Evolutionary conservation across 257 asterid species (phyloP), one percentile per base, ranked within the genome.

Genomic region (Fraxinus americana): DNA sequence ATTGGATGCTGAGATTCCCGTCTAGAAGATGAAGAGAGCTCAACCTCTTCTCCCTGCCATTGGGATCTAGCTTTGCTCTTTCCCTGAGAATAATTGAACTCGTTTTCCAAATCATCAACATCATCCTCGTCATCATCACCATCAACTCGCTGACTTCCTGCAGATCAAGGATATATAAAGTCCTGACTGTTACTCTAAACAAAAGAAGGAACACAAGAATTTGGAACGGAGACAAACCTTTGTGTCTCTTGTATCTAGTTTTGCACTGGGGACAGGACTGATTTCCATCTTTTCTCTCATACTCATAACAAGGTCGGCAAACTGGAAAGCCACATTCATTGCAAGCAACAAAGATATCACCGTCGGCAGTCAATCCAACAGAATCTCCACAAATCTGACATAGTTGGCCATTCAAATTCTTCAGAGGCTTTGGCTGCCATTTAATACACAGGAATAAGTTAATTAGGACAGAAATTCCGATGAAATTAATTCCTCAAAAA

Each of bases 271-370:
- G 97, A 73, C 97, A 91, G 1, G 88, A 74, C 81, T 90, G 94
- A 75, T 84, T 90, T 75, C 94, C 97, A 79, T 91, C 97, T 90
- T 87, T 91, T 10, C 97, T 82, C 80, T 90, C 97, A 38, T 91
- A 91, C 83, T 91, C 97, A 74, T 91, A 91, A 81, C 97, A 91
- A 83, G 92, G 87, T 75, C 94, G 90, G 85, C 97, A 91, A 63
- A 90, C 97, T 27, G 97, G 97, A 87, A 90, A 91, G 59, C 88
- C 97, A 77, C 97, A 91, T 81, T 91, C 97, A 68, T 91, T 87
- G 81, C 97, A 91, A 76, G 97, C 97, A 78, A 91, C 92, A 81
- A 91, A 91, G 21, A 85, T 39, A 68, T 91, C 92, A 38, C 95
- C 95, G 48, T 45, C 83, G 45, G 86, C 86, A 59, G 80, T 90